Conservation (phyloP, 495 filamentous ascomycete species). For the Filosporella fistucella region DNA sequence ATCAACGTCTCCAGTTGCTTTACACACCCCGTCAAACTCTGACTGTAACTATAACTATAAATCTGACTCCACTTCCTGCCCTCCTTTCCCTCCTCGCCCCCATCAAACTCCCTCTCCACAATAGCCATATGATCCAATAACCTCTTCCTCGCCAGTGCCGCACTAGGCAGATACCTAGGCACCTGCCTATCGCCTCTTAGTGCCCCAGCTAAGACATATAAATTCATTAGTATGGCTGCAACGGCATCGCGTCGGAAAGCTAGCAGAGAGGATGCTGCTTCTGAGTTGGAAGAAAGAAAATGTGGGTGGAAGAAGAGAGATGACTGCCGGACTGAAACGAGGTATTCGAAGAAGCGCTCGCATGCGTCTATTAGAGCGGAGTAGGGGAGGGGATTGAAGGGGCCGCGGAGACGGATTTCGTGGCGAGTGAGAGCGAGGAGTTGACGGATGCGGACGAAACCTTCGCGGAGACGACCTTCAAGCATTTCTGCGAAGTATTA, state of each 20-base stretch:
- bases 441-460: slow-evolving; percentile 53
- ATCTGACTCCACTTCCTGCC: slow-evolving; percentile 40
- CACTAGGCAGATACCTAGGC: slow-evolving; percentile 48
- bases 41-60: slow-evolving; percentile 45
- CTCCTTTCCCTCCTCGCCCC: slow-evolving; percentile 19
- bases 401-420: slow-evolving; percentile 52
- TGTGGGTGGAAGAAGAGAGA: slow-evolving; percentile 52
- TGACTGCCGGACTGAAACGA: slow-evolving; percentile 52
- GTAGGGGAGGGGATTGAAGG: slow-evolving; percentile 52
- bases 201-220: slow-evolving; percentile 52
- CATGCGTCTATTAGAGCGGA: slow-evolving; percentile 47
- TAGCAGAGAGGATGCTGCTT: slow-evolving; percentile 37
- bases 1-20: slow-evolving; percentile 46
- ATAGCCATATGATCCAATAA: slow-evolving; percentile 45
- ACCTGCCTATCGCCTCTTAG: slow-evolving; percentile 43
- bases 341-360: slow-evolving; percentile 53
- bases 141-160: slow-evolving; percentile 44
- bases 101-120: slow-evolving; percentile 25
- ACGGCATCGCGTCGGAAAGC: slow-evolving; percentile 49
- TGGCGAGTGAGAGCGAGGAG: slow-evolving; percentile 50
- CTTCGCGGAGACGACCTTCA: slow-evolving; percentile 51
- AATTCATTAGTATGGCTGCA: slow-evolving; percentile 50
- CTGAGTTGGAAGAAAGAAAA: slow-evolving; percentile 35
- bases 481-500: slow-evolving; percentile 36
- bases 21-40: slow-evolving; percentile 52